Base-by-base conservation (phyloP, 371 early-diverging fungal genomes). In the Basidiobolus meristosporus region DNA sequence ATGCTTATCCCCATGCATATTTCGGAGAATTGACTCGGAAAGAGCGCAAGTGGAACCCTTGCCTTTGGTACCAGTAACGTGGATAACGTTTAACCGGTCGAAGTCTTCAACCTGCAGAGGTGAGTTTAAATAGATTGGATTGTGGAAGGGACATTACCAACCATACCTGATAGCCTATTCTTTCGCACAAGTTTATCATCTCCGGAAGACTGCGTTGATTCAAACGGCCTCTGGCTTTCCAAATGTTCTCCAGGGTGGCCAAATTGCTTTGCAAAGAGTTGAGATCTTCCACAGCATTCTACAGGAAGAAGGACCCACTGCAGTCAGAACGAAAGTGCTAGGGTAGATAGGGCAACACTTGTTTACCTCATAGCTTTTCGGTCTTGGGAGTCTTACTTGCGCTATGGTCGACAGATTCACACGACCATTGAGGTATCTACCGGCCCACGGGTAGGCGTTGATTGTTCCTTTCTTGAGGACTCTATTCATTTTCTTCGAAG, bases 61-160 rank as follows among this genome's bases (percentile, higher is more conserved):
- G 42, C 89, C 89, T 42, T 88, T 88, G 20, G 87, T 86, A 11
- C 88, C 87, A 16, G 86, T 62, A 17, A 88, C 64, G 44, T 88
- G 89, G 33, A 87, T 80, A 18, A 82, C 46, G 44, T 82, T 78
- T 30, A 89, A 56, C 20, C 54, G 46, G 54, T 87, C 61, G 34
- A 87, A 67, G 38, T 73, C 74, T 5, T 50, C 40, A 7, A 67
- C 50, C 63, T 73, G 43, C 15, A n/a, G 3, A 32, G 28, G 22
- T 21, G 35, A 15, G 14, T 15, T 15, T 29, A 16, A 20, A 38
- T 16, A 7, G 26, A 36, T 11, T 22, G 9, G 22, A 36, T 16
- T 35, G 26, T 17, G 7, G 20, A 33, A 30, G 5, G 9, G 23
- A 35, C 3, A 40, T 38, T 14, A 39, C 7, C 5, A 15, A 41